Conservation (phyloP, 2,329 filamentous ascomycete species). For the Rutstroemia sp. region DNA sequence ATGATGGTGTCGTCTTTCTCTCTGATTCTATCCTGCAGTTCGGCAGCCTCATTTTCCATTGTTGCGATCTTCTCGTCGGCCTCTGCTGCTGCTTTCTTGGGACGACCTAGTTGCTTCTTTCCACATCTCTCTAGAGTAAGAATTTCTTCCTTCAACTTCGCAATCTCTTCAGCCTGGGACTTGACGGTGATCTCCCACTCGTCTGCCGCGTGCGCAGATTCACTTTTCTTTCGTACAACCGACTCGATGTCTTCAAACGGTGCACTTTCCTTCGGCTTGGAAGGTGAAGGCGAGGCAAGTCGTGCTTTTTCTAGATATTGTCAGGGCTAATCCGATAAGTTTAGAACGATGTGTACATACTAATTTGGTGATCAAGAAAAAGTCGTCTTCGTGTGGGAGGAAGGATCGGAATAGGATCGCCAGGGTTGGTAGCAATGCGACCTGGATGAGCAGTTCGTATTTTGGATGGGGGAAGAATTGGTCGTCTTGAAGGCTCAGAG, state of each 20-base stretch:
- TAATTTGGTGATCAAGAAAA: not conserved
- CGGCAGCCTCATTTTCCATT: not conserved
- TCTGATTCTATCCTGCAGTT: not conserved
- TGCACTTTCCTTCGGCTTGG: not conserved
- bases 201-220: not conserved
- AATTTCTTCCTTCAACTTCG: not conserved
- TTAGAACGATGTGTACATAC: not conserved
- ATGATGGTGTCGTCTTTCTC: not conserved
- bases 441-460: not conserved
- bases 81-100: not conserved
- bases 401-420: not conserved
- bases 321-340: not conserved
- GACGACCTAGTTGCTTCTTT: not conserved
- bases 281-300: not conserved
- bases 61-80: not conserved
- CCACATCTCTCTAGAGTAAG: not conserved
- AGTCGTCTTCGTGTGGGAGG: not conserved
- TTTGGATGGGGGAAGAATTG: not conserved
- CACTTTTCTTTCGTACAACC: not conserved
- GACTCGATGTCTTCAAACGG: not conserved
- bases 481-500: not conserved
- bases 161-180: not conserved
- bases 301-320: not conserved
- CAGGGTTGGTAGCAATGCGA: not conserved
- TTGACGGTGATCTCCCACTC: not conserved